Evolutionary conservation across 129 eudicot species (phyloP).

Genomic region (Silybum marianum): DNA sequence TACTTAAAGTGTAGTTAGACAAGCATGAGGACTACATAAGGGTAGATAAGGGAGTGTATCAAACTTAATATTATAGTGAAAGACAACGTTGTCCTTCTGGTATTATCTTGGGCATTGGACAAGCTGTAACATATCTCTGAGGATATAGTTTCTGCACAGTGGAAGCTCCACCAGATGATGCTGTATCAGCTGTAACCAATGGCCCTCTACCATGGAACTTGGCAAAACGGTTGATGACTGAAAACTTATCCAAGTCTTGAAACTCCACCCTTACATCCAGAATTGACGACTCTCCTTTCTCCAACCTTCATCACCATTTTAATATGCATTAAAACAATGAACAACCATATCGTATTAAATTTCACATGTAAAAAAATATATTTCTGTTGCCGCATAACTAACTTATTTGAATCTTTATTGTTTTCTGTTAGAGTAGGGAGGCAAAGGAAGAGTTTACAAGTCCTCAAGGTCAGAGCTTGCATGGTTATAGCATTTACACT

Average conservation of each 20-base stretch:
- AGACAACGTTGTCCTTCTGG: conserved; percentile 64
- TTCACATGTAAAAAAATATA: neutral
- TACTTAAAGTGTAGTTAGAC: conserved; percentile 31
- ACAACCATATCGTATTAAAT: neutral
- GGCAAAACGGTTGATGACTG: conserved; percentile 64
- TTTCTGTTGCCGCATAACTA: too few species aligned
- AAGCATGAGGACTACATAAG: conserved; percentile 15
- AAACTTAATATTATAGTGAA: conserved; percentile 43
- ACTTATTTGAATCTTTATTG: neutral
- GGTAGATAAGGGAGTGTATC: conserved; percentile 11
- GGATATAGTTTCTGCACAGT: conserved; percentile 29
- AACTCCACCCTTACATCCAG: conserved; percentile 51
- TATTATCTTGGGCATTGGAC: conserved; percentile 55
- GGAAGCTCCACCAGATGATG: conserved; percentile 40
- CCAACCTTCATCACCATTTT: conserved; percentile 62
- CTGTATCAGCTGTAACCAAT: conserved; percentile 27
- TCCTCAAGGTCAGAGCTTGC: neutral
- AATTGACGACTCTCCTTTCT: conserved; percentile 46
- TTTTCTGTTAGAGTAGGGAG: neutral
- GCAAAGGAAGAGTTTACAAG: too few species aligned
- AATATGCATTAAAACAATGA: neutral
- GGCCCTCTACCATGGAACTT: conserved; percentile 59
- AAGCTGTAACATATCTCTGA: conserved; percentile 53
- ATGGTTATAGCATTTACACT: neutral
- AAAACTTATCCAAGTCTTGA: conserved; percentile 66